Conservation (phyloP, 345 rosid species). For the Eucalyptus curtisii region DNA sequence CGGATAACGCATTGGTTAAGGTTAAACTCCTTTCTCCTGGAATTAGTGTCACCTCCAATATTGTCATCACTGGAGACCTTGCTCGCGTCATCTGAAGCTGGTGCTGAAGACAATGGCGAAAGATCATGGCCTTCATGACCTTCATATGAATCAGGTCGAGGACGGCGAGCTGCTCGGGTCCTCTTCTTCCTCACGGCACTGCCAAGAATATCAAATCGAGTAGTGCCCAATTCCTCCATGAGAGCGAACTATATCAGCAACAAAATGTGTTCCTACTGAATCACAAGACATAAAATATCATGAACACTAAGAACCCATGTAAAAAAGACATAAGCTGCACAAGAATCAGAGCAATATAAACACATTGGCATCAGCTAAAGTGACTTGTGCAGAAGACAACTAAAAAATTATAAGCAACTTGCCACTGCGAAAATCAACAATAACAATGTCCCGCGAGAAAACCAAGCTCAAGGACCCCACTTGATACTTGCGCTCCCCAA, state of each 20-base stretch:
- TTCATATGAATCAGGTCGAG: slow-evolving; percentile 37
- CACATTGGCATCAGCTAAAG: not conserved
- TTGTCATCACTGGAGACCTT: slow-evolving; percentile 68
- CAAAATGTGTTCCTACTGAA: not conserved
- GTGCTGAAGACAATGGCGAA: slow-evolving; percentile 21
- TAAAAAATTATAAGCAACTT: not conserved
- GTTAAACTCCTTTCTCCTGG: slow-evolving; percentile 54
- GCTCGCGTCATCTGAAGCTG: slow-evolving; percentile 28
- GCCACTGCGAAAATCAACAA: not conserved
- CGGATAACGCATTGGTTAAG: slow-evolving; percentile 52
- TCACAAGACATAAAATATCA: not conserved
- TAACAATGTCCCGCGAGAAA: not conserved
- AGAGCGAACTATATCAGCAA: not conserved
- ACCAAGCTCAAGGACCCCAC: not conserved
- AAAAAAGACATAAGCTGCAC: not conserved
- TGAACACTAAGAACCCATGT: not conserved
- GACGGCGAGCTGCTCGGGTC: slow-evolving; percentile 45
- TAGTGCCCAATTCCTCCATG: slow-evolving; percentile 46
- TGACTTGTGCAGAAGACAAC: not conserved
- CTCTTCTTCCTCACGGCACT: slow-evolving; percentile 63
- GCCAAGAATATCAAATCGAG: slow-evolving; percentile 19
- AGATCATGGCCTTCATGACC: slow-evolving; percentile 15
- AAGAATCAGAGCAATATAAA: not conserved
- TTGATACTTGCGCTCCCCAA: not conserved
- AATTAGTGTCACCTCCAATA: slow-evolving; percentile 27